Evolutionary conservation across 2,329 filamentous ascomycete genomes (phyloP).

Genomic region (Botrytis sinoallii): DNA sequence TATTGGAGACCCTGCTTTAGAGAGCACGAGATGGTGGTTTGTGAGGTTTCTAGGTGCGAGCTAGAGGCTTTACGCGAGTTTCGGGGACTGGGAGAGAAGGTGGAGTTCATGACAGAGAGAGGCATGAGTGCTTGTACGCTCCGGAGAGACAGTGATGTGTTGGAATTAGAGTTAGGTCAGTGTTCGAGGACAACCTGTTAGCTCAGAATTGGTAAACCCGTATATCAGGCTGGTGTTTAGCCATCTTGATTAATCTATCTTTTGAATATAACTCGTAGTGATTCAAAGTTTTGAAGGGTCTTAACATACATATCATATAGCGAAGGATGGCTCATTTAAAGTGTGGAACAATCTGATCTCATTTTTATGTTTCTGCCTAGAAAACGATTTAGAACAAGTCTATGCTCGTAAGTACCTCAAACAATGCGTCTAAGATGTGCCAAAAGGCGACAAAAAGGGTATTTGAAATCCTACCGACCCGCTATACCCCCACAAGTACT

Average conservation of each 20-base stretch:
- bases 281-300: background rate
- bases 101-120: background rate
- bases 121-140: background rate
- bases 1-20: too few species aligned
- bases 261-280: background rate
- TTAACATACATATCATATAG: background rate
- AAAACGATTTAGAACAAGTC: background rate
- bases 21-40: conserved; percentile 8
- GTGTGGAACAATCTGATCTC: background rate
- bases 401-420: background rate
- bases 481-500: background rate
- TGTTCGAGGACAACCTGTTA: background rate
- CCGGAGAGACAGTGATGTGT: background rate
- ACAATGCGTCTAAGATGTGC: background rate
- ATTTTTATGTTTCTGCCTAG: background rate
- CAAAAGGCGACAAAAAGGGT: conserved; percentile 9
- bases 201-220: background rate
- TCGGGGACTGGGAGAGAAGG: background rate
- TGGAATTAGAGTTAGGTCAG: background rate
- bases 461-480: conserved; percentile 10
- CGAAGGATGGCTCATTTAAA: background rate
- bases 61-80: background rate
- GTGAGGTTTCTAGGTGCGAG: background rate
- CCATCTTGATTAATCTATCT: background rate
- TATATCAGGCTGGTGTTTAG: background rate